Conservation (phyloP, 2,329 filamentous ascomycete species). For the Onygenales sp. region DNA sequence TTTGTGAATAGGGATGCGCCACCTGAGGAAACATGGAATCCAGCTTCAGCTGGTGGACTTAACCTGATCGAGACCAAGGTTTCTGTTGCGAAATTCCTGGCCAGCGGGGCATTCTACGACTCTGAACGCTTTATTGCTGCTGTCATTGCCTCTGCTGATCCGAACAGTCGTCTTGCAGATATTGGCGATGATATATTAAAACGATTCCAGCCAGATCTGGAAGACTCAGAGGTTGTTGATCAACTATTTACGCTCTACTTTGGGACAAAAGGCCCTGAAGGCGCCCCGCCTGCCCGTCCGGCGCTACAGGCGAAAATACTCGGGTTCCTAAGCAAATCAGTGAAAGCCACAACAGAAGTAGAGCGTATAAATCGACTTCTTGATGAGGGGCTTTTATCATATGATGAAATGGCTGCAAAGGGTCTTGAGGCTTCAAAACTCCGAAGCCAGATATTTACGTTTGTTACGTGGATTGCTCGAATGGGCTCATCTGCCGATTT, state of each 20-base stretch:
- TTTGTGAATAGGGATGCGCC: conserved; percentile 56
- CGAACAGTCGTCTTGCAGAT: conserved; percentile 65
- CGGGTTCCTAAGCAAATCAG: conserved; percentile 65
- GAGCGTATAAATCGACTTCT: conserved; percentile 61
- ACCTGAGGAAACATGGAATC: conserved; percentile 49
- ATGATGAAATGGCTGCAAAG: conserved; percentile 32
- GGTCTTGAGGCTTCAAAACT: conserved; percentile 71
- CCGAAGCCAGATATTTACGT: conserved; percentile 72
- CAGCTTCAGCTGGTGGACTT: conserved; percentile 49
- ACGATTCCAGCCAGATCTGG: conserved; percentile 58
- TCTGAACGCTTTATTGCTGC: conserved; percentile 75
- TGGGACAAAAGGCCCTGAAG: conserved; percentile 39
- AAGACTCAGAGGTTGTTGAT: conserved; percentile 54
- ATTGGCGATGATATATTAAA: conserved; percentile 86
- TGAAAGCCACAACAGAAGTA: conserved; percentile 59
- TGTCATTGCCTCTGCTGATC: conserved; percentile 71
- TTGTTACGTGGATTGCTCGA: conserved; percentile 76
- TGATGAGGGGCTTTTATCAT: conserved; percentile 50
- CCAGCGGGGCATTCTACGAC: conserved; percentile 78
- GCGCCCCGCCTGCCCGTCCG: conserved; percentile 44
- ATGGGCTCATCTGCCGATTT: conserved; percentile 57
- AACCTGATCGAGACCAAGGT: conserved; percentile 62
- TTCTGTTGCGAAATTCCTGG: conserved; percentile 60
- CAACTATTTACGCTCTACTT: conserved; percentile 66
- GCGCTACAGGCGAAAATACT: conserved; percentile 72